A percentile compares a stretch with the other conserved stretches of the same genome.
Evolutionary conservation across 2,329 filamentous ascomycete genomes (phyloP).

Genomic region (Remersonia thermophila): DNA sequence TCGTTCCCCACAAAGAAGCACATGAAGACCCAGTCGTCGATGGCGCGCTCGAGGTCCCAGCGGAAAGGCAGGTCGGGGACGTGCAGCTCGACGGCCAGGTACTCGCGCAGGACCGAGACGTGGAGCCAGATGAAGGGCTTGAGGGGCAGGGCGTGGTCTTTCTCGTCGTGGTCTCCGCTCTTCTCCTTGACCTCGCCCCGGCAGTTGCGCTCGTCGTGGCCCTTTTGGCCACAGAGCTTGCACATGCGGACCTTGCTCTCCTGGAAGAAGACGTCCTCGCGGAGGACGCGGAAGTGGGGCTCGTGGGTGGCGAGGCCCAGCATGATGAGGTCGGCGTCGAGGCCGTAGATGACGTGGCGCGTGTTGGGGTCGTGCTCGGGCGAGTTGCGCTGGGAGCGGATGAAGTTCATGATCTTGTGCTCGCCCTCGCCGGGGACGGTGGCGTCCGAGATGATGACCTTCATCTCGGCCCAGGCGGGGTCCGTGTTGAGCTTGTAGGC

Average conservation of each 20-base stretch:
- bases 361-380: conserved; percentile 93
- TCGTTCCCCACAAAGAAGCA: conserved; percentile 99
- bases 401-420: conserved; percentile 98
- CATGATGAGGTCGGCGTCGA: conserved; percentile 99
- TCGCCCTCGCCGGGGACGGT: conserved; percentile 96
- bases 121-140: conserved; percentile 99
- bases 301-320: conserved; percentile 93
- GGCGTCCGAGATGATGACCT: conserved; percentile 96
- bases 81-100: conserved; percentile 78
- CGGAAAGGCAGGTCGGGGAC: conserved; percentile 72
- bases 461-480: conserved; percentile 87
- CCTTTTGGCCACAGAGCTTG: conserved; percentile 80
- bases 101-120: conserved; percentile 82
- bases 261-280: conserved; percentile 93
- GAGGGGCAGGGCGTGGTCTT: conserved; percentile 53
- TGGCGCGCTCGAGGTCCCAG: conserved; percentile 84
- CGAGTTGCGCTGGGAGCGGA: conserved; percentile 82
- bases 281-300: conserved; percentile 87
- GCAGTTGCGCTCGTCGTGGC: conserved; percentile 81
- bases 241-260: conserved; percentile 74
- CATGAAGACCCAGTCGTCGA: conserved; percentile 99
- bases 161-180: conserved; percentile 68
- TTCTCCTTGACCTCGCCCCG: conserved; percentile 68
- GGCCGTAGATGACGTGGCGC: conserved; percentile 91
- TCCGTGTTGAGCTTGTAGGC: conserved; percentile 97